Base-by-base conservation (phyloP, 2,329 filamentous ascomycete species). In the Ceratocystis papillata region DNA sequence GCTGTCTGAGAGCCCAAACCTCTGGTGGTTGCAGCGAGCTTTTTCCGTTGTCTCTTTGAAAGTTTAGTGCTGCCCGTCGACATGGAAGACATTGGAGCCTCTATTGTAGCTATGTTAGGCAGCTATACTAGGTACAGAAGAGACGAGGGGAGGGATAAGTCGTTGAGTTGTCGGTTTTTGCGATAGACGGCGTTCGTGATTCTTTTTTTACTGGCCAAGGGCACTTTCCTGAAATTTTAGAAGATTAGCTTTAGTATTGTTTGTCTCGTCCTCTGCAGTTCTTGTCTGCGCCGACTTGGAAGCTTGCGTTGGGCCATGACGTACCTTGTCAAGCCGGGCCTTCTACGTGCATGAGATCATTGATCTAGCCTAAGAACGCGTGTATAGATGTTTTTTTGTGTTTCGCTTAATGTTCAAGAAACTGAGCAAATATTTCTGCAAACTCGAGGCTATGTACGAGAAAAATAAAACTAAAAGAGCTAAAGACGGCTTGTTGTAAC, bases 21-120 rank as follows among this genome's bases (percentile, higher is more conserved):
- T 22, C 17, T 20, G 48, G 20, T n/a, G 10, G 20, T 3, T 20
- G 48, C 48, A n/a, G 48, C 48, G 20, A 50, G 48, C 17, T 22
- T 50, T 50, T 50, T 50, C 17, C 48, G 48, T 22, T 50, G 48
- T 50, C 48, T 50, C 48, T 50, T 50, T 25, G 48, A 50, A 50
- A 50, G 48, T 8, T 50, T 50, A 8, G 20, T 25, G 7, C n/a
- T 25, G 48, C 6, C 22, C 22, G 7, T 20, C 12, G 48, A 22
- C 17, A 12, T 50, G 3, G 48, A 7, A 20, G 48, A 10, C 48
- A 22, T 20, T 10, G 48, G 48, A 12, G 12, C 10, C 10, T 10
- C 6, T 22, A 22, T 8, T 50, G 20, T 50, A 22, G 3, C 20
- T 50, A 22, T 50, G 48, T 22, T 50, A 6, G 20, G n/a, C 17